Evolutionary conservation across 176 grass and related monocot species (phyloP), one percentile per base, ranked within the genome.

Genomic region (Metroxylon sagu): DNA sequence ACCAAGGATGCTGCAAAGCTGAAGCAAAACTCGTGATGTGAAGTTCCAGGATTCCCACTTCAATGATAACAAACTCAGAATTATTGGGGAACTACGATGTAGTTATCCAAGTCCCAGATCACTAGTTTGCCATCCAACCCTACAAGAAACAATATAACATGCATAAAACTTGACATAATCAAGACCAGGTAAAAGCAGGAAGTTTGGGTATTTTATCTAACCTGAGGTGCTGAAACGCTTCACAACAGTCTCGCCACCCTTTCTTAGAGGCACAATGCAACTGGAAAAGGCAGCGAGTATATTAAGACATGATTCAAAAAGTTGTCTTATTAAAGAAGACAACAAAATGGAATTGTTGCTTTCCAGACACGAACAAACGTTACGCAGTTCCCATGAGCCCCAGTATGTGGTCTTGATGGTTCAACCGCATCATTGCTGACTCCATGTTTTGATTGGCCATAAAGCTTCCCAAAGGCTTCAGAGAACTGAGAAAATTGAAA

Each of bases 191-290:
- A 31, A 55, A 56, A 10, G 19, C 31, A 10, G 12, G 28, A 68
- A 17, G 5, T 7, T 39, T 18, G 8, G 19, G 5, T 56, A 10
- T 23, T 18, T 68, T 56, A 54, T 60, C 27, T 53, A 66, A 97
- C 94, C 94, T 93, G 94, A 98, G 6, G 94, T 98, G 85, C 94
- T 98, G 85, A 92, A 98, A 26, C 71, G 88, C 60, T 76, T 82
- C 49, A 71, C 29, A 65, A 61, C 16, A 26, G 55, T 57, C 5
- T 88, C 75, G 0, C 61, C 76, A 28, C 69, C 56, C 76, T 80
- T 89, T 70, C 29, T 76, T 66, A 98, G 62, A 0, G 81, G 87
- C 48, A 93, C 60, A 1, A 98, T 98, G 63, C 88, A 89, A 48
- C 94, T 98, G 79, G 52, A 15, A 49, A 53, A 75, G 31, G 59